A percentile compares a stretch with the other conserved stretches of the same genome.
These are phyloP conservation scores for Calendula officinalis DNA, from an alignment of 129 eudicot species.

Conservation along the genomic window DNA sequence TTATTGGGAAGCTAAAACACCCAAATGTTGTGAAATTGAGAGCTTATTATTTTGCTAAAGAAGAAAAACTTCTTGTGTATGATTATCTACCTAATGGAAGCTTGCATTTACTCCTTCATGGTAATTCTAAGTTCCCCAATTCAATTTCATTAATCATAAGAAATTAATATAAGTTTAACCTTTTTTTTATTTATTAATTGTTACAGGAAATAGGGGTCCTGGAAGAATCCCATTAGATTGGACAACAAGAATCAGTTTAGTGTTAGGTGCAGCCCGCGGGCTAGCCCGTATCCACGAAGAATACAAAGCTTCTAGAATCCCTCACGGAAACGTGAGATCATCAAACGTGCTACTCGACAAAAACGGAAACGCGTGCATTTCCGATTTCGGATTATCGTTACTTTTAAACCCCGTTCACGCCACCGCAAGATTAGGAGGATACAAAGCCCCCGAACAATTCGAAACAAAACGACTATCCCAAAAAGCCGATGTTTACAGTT, in stretches of 20 bases:
- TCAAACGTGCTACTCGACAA: conserved; percentile 85
- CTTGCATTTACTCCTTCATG: conserved; percentile 93
- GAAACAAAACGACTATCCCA: conserved; percentile 83
- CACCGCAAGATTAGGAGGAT: conserved; percentile 83
- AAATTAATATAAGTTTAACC: background rate
- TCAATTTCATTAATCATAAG: background rate
- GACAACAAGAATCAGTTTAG: conserved; percentile 90
- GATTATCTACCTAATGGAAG: conserved; percentile 95
- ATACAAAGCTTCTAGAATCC: conserved; percentile 68
- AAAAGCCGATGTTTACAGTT: conserved; percentile 84
- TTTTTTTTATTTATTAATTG: background rate
- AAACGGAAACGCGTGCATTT: conserved; percentile 81
- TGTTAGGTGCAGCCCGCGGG: conserved; percentile 92
- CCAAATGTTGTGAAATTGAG: conserved; percentile 72
- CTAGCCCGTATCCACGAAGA: conserved; percentile 73
- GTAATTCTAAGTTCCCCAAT: conserved; percentile 33
- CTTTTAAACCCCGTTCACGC: conserved; percentile 91
- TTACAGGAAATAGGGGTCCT: conserved; percentile 79
- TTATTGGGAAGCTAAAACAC: conserved; percentile 88
- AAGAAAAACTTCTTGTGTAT: conserved; percentile 88
- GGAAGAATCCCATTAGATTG: conserved; percentile 94
- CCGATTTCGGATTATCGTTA: conserved; percentile 84
- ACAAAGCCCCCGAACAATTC: conserved; percentile 86
- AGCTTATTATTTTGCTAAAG: conserved; percentile 91
- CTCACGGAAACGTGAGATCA: conserved; percentile 89